Evolutionary conservation across 2,329 filamentous ascomycete genomes (phyloP), one percentile per base, ranked within the genome.

Genomic region (Aureobasidium melanogenum): DNA sequence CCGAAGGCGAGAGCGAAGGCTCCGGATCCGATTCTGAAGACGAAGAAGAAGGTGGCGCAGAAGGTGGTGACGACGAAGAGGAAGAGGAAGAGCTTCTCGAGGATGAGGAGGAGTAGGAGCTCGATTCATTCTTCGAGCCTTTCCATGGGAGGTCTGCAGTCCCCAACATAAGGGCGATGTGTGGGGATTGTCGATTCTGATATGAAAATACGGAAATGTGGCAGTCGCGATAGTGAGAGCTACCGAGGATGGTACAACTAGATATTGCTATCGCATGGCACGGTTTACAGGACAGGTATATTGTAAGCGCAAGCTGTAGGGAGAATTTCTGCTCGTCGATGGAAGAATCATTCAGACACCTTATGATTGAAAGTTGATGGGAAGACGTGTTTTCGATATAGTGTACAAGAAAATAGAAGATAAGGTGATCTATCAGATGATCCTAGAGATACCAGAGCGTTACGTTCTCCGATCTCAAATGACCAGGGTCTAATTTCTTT

Each of bases 1-100:
- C 70, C 34, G 74, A 75, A 60, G 76, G 73, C 30, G 74, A 75
- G 47, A 76, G 73, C 34, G 73, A 75, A 51, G 74, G 73, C 7
- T 70, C 69, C 19, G 73, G 73, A 1, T 67, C 61, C 8, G 73
- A 72, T 24, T 71, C 67, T 26, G 73, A 73, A 5, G 73, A 74
- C 10, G 68, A 67, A 5, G 69, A 65, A 4, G 68, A 63, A 6
- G 65, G 62, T 7, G 64, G 62, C 7, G 63, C 44, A 7, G 64
- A 62, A 36, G 64, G 61, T 17, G 67, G 63, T 15, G 66, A 63
- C 10, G 67, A 64, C 9, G 67, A 67, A 26, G 69, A 66, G 6
- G 64, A 66, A 24, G 69, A 71, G 19, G 71, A 72, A n/a, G 68
- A 67, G 5, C 68, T 68, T 3, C 69, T 66, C 7, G 69, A 65